A percentile compares a stretch with the other conserved stretches of the same genome.
Evolutionary conservation across 2,329 filamentous ascomycete species (phyloP).

Genomic region (Septoria linicola): DNA sequence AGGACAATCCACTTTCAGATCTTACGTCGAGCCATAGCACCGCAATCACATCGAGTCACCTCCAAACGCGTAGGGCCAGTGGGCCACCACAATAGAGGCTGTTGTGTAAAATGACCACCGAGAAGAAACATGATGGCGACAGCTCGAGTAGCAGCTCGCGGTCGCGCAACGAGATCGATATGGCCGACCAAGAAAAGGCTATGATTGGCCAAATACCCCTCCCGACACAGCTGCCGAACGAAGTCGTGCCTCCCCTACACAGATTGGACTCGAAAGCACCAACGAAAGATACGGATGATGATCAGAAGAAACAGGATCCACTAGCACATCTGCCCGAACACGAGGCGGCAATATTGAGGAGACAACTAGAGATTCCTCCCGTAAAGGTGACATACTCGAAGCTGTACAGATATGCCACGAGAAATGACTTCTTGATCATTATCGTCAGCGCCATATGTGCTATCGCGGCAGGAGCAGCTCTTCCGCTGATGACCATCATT

Average conservation of each 20-base stretch:
- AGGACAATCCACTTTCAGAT: too few species aligned
- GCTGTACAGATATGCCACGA: slow-evolving; percentile 48
- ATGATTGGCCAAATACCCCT: slow-evolving; percentile 34
- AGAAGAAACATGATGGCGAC: slow-evolving; percentile 6
- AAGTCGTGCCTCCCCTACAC: slow-evolving; percentile 31
- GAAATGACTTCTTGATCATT: slow-evolving; percentile 44
- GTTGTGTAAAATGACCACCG: neutral
- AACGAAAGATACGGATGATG: slow-evolving; percentile 27
- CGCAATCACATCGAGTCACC: neutral
- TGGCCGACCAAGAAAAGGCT: slow-evolving; percentile 35
- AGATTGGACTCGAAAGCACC: slow-evolving; percentile 30
- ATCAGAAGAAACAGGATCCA: slow-evolving; percentile 34
- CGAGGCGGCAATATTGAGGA: slow-evolving; percentile 38
- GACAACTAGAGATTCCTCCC: slow-evolving; percentile 45
- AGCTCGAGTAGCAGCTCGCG: slow-evolving; percentile 15
- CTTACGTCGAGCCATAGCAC: too few species aligned
- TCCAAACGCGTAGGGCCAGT: slow-evolving; percentile 13
- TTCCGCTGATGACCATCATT: slow-evolving; percentile 52
- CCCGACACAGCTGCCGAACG: slow-evolving; percentile 29
- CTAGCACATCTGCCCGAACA: slow-evolving; percentile 42
- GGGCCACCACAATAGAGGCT: slow-evolving; percentile 5
- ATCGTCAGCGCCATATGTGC: slow-evolving; percentile 39
- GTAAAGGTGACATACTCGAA: slow-evolving; percentile 44
- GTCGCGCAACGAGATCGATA: slow-evolving; percentile 25
- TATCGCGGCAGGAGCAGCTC: slow-evolving; percentile 37